phyloP scores from a whole-genome alignment of 257 asterid species.

The Nicotiana sylvestris region DNA sequence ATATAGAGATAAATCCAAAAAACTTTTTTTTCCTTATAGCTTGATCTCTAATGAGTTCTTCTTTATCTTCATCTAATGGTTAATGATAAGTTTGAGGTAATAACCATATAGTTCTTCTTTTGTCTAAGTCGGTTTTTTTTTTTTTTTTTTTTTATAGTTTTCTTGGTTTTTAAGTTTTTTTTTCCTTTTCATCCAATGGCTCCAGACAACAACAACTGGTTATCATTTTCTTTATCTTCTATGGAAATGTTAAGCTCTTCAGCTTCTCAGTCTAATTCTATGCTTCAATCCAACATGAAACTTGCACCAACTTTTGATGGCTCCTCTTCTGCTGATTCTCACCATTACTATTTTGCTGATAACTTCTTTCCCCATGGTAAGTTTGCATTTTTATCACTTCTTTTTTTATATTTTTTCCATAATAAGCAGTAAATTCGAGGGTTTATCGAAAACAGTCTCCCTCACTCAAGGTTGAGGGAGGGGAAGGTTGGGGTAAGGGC shows the following conservation, averaged over 20 bases:
- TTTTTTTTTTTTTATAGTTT: neutral
- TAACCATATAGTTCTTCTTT: neutral
- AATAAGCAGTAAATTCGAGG: no score
- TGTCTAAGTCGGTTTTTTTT: neutral
- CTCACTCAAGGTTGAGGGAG: no score
- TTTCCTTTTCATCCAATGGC: conserved; percentile 43
- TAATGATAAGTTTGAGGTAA: neutral
- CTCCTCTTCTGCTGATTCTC: conserved; percentile 37
- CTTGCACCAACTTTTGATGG: conserved; percentile 22
- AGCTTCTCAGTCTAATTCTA: conserved; percentile 20
- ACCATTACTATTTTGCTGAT: conserved; percentile 60
- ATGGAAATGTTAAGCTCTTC: conserved; percentile 60
- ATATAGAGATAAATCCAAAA: neutral
- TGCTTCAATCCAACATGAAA: conserved; percentile 27
- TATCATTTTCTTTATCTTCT: conserved; percentile 75
- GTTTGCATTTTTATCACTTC: no score
- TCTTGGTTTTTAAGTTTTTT: neutral
- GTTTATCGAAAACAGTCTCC: no score
- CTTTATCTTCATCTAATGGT: neutral
- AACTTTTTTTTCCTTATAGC: neutral
- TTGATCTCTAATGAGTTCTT: neutral
- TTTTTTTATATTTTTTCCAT: no score
- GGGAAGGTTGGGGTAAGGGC: no score
- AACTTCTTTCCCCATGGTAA: conserved; percentile 67
- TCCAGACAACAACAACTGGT: conserved; percentile 73